Evolutionary conservation across 805 yeast species (phyloP).

Genomic region (Candida saitoana): DNA sequence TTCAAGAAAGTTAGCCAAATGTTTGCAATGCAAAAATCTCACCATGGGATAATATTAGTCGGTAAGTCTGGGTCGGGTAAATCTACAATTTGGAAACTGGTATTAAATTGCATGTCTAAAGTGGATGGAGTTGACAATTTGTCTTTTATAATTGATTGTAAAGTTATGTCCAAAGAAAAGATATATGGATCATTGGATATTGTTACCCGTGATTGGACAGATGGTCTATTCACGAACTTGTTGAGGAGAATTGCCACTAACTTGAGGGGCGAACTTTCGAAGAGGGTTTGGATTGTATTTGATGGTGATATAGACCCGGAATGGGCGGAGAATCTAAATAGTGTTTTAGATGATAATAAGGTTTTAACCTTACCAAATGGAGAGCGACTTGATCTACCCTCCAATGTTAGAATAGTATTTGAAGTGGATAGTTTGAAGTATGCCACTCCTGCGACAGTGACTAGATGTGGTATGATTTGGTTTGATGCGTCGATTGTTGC

Average conservation of each 20-base stretch:
- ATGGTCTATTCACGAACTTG: slow-evolving; percentile 73
- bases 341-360: slow-evolving; percentile 86
- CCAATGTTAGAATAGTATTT: slow-evolving; percentile 62
- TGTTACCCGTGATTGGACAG: slow-evolving; percentile 87
- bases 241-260: slow-evolving; percentile 56
- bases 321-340: slow-evolving; percentile 88
- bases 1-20: slow-evolving; percentile 57
- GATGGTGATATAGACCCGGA: slow-evolving; percentile 93
- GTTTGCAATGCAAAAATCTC: slow-evolving; percentile 53
- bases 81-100: slow-evolving; percentile 47
- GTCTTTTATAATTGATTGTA: slow-evolving; percentile 61
- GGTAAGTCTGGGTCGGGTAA: slow-evolving; percentile 81
- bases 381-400: slow-evolving; percentile 69
- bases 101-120: slow-evolving; percentile 41
- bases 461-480: slow-evolving; percentile 89
- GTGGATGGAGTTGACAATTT: slow-evolving; percentile 35
- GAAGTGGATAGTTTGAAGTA: slow-evolving; percentile 64
- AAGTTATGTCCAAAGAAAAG: slow-evolving; percentile 60
- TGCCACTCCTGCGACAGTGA: slow-evolving; percentile 88
- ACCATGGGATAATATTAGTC: slow-evolving; percentile 77
- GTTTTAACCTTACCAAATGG: slow-evolving; percentile 83
- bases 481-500: slow-evolving; percentile 38
- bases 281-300: slow-evolving; percentile 71
- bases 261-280: slow-evolving; percentile 53
- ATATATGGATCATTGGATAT: slow-evolving; percentile 70